These are phyloP conservation scores for Styphnolobium japonicum DNA, from an alignment of 306 rosid species.

Conservation along the genomic window DNA sequence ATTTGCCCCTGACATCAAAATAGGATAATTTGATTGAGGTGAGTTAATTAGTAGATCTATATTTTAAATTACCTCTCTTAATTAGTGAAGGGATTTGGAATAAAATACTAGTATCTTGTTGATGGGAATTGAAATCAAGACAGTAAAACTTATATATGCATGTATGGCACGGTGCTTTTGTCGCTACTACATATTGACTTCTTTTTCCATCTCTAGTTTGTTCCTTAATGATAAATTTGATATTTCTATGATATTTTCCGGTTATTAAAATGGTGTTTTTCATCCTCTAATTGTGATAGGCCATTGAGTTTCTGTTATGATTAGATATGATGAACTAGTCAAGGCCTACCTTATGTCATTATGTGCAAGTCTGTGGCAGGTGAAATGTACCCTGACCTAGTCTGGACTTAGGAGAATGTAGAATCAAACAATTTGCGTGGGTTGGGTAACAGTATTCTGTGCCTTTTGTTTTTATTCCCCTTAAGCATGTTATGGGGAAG, in stretches of 20 bases:
- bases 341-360: not conserved
- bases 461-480: not conserved
- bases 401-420: not conserved
- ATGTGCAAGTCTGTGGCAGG: not conserved
- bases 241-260: not conserved
- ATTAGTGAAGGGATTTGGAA: not conserved
- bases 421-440: not conserved
- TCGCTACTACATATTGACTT: not conserved
- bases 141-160: not conserved
- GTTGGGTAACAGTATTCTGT: not conserved
- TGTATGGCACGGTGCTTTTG: not conserved
- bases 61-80: not conserved
- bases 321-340: not conserved
- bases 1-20: not conserved
- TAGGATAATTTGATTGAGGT: not conserved
- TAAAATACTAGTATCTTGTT: not conserved
- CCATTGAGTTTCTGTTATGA: not conserved
- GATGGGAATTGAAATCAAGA: not conserved
- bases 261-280: not conserved
- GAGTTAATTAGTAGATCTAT: no score
- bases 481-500: no score
- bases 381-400: not conserved
- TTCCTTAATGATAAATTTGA: not conserved
- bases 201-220: not conserved
- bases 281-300: not conserved